These are phyloP conservation scores for Tuber indicum DNA, from an alignment of 495 filamentous ascomycete species.

Conservation along the genomic window DNA sequence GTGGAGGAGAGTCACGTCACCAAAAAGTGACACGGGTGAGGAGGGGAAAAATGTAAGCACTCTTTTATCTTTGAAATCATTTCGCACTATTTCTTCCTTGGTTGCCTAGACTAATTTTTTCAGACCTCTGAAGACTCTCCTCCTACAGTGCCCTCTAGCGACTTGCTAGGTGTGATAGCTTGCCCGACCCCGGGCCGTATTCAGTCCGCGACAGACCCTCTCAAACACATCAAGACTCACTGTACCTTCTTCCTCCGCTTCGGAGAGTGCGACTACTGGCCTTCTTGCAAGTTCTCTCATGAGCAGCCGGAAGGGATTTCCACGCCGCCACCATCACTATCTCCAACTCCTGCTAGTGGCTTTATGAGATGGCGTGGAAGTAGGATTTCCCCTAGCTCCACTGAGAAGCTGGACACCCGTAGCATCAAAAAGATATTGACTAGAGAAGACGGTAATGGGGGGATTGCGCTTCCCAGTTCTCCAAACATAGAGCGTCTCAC, in stretches of 20 bases:
- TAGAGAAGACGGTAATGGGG: neutral
- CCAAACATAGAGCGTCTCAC: neutral
- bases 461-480: neutral
- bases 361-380: conserved; percentile 9
- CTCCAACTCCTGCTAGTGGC: neutral
- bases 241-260: conserved; percentile 39
- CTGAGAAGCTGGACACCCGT: conserved; percentile 1
- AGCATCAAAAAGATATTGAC: conserved; percentile 1
- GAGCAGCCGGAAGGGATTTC: conserved; percentile 20
- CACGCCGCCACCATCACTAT: neutral
- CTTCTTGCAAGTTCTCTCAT: conserved; percentile 37
- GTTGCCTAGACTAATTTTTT: neutral
- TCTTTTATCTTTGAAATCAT: neutral
- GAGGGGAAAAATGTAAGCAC: conserved; percentile 8
- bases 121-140: conserved; percentile 6
- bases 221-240: conserved; percentile 30
- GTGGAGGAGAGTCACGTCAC: conserved; percentile 23
- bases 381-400: neutral
- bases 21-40: conserved; percentile 8
- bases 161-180: conserved; percentile 13
- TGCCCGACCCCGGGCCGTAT: conserved; percentile 30
- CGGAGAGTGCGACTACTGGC: conserved; percentile 38
- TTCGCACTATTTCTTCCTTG: neutral
- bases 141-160: neutral
- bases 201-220: conserved; percentile 22